Percentiles rank a stretch among this genome's conserved stretches.
These are phyloP conservation scores for Boletus eberwhitei DNA, from an alignment of 768 basidiomycete species.

Conservation along the genomic window DNA sequence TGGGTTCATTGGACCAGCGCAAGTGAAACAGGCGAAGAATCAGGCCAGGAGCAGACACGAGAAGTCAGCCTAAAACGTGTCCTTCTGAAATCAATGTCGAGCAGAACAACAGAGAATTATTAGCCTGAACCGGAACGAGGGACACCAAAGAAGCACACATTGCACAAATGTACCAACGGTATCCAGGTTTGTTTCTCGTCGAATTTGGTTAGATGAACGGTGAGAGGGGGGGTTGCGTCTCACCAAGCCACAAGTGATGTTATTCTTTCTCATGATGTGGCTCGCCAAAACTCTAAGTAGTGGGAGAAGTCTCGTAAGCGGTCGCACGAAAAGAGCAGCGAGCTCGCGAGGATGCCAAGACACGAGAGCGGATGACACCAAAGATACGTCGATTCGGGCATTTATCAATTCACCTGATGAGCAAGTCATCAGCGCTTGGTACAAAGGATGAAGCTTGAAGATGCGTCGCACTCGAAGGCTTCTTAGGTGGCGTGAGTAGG, in stretches of 20 bases:
- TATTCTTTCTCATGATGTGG: conserved; percentile 21
- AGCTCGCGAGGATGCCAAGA: neutral
- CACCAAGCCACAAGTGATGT: neutral
- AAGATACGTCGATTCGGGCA: neutral
- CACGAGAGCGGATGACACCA: neutral
- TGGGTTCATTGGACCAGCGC: neutral
- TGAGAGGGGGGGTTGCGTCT: neutral
- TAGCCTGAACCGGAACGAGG: neutral
- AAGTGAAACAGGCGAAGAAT: neutral
- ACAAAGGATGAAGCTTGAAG: neutral
- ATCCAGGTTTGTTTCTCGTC: neutral
- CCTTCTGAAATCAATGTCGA: neutral
- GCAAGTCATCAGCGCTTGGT: neutral
- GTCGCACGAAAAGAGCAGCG: neutral
- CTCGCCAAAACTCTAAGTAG: conserved; percentile 14
- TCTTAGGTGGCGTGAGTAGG: neutral
- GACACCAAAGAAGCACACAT: neutral
- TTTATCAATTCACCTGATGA: neutral
- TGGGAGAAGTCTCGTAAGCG: conserved; percentile 23
- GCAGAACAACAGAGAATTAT: neutral
- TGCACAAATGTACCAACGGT: neutral
- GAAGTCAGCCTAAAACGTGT: neutral
- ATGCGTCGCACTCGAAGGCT: neutral
- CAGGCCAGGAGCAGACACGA: neutral
- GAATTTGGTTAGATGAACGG: conserved; percentile 23